Percentiles rank a stretch among this genome's conserved stretches.
Conservation (phyloP, 73 alveolate genomes). For the Paraurostyla sp. region DNA sequence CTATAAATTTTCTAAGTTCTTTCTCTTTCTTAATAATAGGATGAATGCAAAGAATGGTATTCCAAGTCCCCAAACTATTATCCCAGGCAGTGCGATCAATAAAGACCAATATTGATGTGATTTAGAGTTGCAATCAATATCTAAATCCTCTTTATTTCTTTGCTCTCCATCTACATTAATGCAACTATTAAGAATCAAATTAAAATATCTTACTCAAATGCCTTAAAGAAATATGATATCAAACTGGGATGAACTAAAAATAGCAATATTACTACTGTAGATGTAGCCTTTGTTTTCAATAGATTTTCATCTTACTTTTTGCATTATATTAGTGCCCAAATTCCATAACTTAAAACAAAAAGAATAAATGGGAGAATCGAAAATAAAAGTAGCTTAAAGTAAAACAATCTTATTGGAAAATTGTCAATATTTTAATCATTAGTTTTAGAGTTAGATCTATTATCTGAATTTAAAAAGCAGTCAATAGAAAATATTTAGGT, state of each 20-base stretch:
- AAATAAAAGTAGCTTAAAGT: conserved; percentile 25
- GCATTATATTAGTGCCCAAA: conserved; percentile 3
- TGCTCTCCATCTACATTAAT: conserved; percentile 65
- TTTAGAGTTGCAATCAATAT: conserved; percentile 56
- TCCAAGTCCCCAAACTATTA: conserved; percentile 81
- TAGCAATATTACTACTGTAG: conserved; percentile 65
- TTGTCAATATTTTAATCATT: no score
- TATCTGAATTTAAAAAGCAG: conserved; percentile 63
- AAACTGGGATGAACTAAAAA: conserved; percentile 78
- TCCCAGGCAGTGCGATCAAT: conserved; percentile 69
- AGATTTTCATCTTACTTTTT: not conserved
- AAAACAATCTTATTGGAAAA: not conserved
- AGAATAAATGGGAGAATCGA: conserved; percentile 21
- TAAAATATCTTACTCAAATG: conserved; percentile 40
- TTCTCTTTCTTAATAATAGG: conserved; percentile 24
- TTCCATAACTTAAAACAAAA: not conserved
- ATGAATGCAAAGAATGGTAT: conserved; percentile 72
- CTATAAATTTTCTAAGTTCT: conserved; percentile 40
- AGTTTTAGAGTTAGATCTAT: no score
- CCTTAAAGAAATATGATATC: conserved; percentile 60
- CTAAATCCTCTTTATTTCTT: conserved; percentile 58
- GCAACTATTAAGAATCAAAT: conserved; percentile 43
- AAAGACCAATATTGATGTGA: conserved; percentile 44
- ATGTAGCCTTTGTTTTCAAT: conserved; percentile 33
- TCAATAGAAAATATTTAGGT: conserved; percentile 70